phyloP scores from a whole-genome alignment of 805 yeast genomes.

The Cyberlindnera nakhonratchasimensis region DNA sequence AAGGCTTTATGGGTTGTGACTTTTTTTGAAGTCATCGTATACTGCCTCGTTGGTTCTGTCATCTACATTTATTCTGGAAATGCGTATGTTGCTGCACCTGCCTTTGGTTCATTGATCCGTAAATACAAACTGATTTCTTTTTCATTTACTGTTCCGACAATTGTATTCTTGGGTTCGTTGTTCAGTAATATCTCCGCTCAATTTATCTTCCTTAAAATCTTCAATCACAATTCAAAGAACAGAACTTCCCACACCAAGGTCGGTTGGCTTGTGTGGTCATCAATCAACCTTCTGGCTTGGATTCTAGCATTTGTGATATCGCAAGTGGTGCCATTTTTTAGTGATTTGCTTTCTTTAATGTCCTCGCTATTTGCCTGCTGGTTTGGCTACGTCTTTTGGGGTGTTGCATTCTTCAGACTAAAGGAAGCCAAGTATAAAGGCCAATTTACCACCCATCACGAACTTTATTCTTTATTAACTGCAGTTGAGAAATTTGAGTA shows the following conservation, averaged over 20 bases:
- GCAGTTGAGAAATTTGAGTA: constrained; percentile 35
- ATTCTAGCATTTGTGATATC: constrained; percentile 53
- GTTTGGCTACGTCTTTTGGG: constrained; percentile 65
- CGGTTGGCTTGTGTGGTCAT: constrained; percentile 55
- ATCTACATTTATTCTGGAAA: constrained; percentile 56
- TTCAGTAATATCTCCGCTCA: constrained; percentile 54
- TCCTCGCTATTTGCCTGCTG: constrained; percentile 61
- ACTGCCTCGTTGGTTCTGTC: constrained; percentile 51
- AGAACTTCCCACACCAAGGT: constrained; percentile 43
- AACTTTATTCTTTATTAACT: constrained; percentile 33
- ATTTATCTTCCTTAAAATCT: constrained; percentile 46
- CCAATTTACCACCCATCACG: constrained; percentile 25
- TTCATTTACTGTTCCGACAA: constrained; percentile 57
- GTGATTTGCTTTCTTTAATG: constrained; percentile 54
- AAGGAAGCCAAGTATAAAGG: constrained; percentile 32
- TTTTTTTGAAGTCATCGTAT: constrained; percentile 44
- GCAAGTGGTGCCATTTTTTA: constrained; percentile 62
- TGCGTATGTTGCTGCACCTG: constrained; percentile 53
- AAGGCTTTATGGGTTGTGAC: constrained; percentile 54
- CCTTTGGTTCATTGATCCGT: constrained; percentile 49
- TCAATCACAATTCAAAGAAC: constrained; percentile 40
- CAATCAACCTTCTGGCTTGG: constrained; percentile 44
- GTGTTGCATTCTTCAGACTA: constrained; percentile 50
- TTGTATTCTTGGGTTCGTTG: constrained; percentile 51
- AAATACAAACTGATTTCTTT: constrained; percentile 51